Evolutionary conservation across 106 monocot species (phyloP).

Genomic region (Acorus gramineus): DNA sequence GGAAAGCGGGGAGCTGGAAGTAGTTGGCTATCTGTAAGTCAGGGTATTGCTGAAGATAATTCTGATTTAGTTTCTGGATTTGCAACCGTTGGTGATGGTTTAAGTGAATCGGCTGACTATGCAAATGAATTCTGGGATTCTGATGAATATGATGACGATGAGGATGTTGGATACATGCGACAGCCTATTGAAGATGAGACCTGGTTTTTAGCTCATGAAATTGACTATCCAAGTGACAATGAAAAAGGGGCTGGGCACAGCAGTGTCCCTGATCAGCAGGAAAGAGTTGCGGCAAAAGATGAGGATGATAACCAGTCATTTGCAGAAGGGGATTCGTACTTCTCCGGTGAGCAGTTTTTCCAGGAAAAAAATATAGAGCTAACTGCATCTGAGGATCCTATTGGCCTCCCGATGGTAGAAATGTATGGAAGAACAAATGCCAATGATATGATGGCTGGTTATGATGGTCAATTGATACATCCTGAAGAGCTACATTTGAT

Average conservation of each 20-base stretch:
- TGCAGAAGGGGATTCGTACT: slow-evolving; percentile 85
- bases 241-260: slow-evolving; percentile 66
- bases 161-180: slow-evolving; percentile 94
- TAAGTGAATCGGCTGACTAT: slow-evolving; percentile 60
- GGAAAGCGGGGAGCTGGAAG: slow-evolving; percentile 59
- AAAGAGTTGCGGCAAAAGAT: slow-evolving; percentile 44
- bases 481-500: slow-evolving; percentile 78
- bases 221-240: slow-evolving; percentile 98
- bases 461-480: slow-evolving; percentile 83
- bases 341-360: slow-evolving; percentile 77
- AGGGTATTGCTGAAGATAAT: slow-evolving; percentile 89
- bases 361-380: slow-evolving; percentile 39
- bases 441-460: slow-evolving; percentile 66
- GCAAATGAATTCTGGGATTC: slow-evolving; percentile 99
- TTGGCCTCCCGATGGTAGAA: slow-evolving; percentile 27
- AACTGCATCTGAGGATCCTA: slow-evolving; percentile 25
- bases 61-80: slow-evolving; percentile 96
- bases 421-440: slow-evolving; percentile 26
- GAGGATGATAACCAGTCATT: slow-evolving; percentile 88
- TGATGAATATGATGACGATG: slow-evolving; percentile 97
- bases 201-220: slow-evolving; percentile 99
- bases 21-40: slow-evolving; percentile 95
- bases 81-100: slow-evolving; percentile 76
- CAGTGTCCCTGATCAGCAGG: slow-evolving; percentile 50
- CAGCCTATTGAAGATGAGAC: slow-evolving; percentile 99